Conservation (phyloP, 2,329 filamentous ascomycete genomes). For the Fusarium heterosporum region DNA sequence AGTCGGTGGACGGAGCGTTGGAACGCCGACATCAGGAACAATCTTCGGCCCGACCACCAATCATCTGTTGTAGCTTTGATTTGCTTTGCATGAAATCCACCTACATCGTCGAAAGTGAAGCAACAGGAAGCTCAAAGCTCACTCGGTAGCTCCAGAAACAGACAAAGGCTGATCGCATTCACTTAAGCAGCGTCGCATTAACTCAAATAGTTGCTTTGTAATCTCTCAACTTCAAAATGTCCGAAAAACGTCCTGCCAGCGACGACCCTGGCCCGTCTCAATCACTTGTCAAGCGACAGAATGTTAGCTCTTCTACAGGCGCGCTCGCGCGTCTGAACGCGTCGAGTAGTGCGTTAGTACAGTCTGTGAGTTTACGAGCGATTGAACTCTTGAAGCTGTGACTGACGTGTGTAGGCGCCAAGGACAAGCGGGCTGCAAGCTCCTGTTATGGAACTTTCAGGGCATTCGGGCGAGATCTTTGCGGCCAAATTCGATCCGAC, state of each 20-base stretch:
- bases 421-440: constrained; percentile 87
- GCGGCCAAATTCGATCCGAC: constrained; percentile 89
- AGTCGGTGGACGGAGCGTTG: constrained; percentile 43
- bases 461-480: constrained; percentile 88
- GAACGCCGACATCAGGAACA: constrained; percentile 49
- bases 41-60: constrained; percentile 53
- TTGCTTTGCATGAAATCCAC: constrained; percentile 38
- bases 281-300: constrained; percentile 90
- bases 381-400: background rate
- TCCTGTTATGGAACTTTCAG: constrained; percentile 92
- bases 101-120: constrained; percentile 23
- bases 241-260: constrained; percentile 92
- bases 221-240: constrained; percentile 68
- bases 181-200: constrained; percentile 23
- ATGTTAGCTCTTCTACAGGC: constrained; percentile 64
- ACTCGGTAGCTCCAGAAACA: constrained; percentile 16
- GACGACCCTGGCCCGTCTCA: constrained; percentile 83
- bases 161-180: constrained; percentile 12
- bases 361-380: constrained; percentile 57
- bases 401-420: constrained; percentile 67
- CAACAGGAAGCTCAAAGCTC: constrained; percentile 31
- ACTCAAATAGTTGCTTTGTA: background rate
- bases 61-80: constrained; percentile 37
- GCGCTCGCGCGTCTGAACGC: constrained; percentile 65
- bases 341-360: constrained; percentile 61